A percentile compares a stretch with the other conserved stretches of the same genome.
phyloP scores from a whole-genome alignment of 176 grass and related monocot species.

The Paspalum vaginatum region DNA sequence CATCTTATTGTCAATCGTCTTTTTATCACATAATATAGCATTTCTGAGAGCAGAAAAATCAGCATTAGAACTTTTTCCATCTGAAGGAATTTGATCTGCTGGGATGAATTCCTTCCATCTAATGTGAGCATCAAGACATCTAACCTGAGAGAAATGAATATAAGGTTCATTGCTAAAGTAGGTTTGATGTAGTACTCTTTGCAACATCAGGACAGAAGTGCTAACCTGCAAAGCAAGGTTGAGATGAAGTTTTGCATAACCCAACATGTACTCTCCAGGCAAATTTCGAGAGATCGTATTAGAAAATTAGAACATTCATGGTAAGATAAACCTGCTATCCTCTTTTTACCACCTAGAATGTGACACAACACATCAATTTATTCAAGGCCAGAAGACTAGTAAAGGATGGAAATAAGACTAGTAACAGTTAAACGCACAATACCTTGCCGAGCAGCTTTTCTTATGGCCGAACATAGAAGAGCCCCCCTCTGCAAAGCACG shows the following conservation, averaged over 20 bases:
- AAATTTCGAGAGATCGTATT: conserved; percentile 71
- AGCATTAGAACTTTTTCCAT: conserved; percentile 67
- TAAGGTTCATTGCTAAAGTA: conserved; percentile 36
- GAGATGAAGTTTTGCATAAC: conserved; percentile 72
- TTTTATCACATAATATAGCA: conserved; percentile 86
- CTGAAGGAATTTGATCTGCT: conserved; percentile 71
- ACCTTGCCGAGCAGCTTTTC: conserved; percentile 98
- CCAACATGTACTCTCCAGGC: conserved; percentile 86
- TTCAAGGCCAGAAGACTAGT: conserved; percentile 9
- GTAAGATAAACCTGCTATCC: conserved; percentile 74
- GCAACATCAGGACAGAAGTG: conserved; percentile 22
- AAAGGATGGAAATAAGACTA: conserved; percentile 34
- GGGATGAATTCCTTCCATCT: conserved; percentile 92
- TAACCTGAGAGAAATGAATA: conserved; percentile 70
- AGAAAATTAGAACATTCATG: conserved; percentile 77
- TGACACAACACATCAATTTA: conserved; percentile 30
- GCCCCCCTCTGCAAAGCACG: conserved; percentile 69
- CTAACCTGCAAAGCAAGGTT: conserved; percentile 89
- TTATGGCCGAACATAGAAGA: conserved; percentile 50
- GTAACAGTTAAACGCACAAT: conserved; percentile 33
- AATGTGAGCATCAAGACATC: conserved; percentile 92
- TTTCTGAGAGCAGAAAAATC: conserved; percentile 68
- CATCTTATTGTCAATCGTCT: conserved; percentile 64
- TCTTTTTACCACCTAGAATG: conserved; percentile 70
- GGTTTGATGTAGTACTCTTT: conserved; percentile 21